A percentile compares a stretch with the other conserved stretches of the same genome.
Evolutionary conservation across 176 grass and related monocot species (phyloP).

Genomic region (Phragmites australis): DNA sequence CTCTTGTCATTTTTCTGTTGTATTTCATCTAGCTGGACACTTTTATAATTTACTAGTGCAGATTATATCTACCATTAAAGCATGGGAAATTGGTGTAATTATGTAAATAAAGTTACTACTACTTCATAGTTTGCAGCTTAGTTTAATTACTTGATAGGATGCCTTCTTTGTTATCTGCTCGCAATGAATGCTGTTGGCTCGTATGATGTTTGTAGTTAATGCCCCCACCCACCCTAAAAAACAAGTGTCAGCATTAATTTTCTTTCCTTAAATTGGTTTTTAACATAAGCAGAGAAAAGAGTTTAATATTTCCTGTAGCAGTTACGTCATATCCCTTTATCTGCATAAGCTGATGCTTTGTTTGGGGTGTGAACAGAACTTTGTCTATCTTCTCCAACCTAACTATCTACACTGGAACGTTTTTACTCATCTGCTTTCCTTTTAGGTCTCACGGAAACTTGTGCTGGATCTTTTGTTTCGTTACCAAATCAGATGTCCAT

Average conservation of each 20-base stretch:
- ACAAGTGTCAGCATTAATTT: constrained; percentile 10
- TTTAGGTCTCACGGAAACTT: constrained; percentile 84
- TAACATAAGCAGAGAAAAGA: not conserved
- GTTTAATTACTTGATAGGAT: not conserved
- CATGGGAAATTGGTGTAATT: not conserved
- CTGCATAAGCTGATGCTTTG: not conserved
- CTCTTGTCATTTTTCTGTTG: constrained; percentile 14
- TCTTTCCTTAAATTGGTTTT: constrained; percentile 25
- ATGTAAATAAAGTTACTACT: not conserved
- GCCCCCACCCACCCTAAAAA: not conserved
- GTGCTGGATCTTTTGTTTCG: constrained; percentile 73
- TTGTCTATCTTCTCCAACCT: constrained; percentile 19
- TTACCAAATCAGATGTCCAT: constrained; percentile 82
- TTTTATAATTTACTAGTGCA: constrained; percentile 1
- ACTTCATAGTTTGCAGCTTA: not conserved
- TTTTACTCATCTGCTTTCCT: constrained; percentile 33
- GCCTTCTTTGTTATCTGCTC: not conserved
- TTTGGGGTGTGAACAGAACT: not conserved
- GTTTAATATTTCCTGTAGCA: constrained; percentile 20
- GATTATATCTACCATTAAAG: not conserved
- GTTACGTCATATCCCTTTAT: not conserved
- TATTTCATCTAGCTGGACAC: not conserved
- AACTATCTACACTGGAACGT: constrained; percentile 3
- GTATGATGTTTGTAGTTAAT: not conserved
- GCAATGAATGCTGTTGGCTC: not conserved